Evolutionary conservation across 805 yeast genomes (phyloP), one percentile per base, ranked within the genome.

Genomic region (Wickerhamomyces bisporus): DNA sequence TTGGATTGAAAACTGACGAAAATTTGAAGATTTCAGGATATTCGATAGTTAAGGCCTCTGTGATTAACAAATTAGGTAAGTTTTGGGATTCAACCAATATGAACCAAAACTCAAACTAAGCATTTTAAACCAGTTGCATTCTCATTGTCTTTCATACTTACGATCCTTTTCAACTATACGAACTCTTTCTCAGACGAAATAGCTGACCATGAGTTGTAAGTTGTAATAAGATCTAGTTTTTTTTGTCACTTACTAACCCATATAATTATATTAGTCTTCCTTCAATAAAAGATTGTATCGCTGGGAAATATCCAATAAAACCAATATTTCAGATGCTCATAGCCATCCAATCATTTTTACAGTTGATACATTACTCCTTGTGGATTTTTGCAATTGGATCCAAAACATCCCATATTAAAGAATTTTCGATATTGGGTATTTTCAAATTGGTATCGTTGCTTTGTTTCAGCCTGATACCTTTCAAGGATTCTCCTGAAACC

Each of bases 201-300:
- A 20, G 39, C 41, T 10, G 37, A 39, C 5, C 17, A 42, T 17
- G 52, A 48, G 34, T 42, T 48, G 51, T 45, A 23, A 20, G 49
- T 45, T 17, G n/a, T n/a, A n/a, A n/a, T n/a, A n/a, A n/a, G n/a
- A n/a, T n/a, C n/a, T n/a, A n/a, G n/a, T n/a, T n/a, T n/a, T n/a
- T n/a, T n/a, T 5, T 15, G 5, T 10, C 36, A 23, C n/a, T n/a
- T 13, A 16, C 24, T 6, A 6, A 17, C 16, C 34, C 41, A 38
- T 25, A 41, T n/a, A n/a, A 37, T 11, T 13, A 14, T 11, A 17
- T 15, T 14, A 45, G 49, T 24, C 23, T 48, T 4, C 52, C 52
- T 2, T 40, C 49, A 7, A 38, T 48, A 3, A 36, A 37, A 29
- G 49, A 43, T 15, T 30, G 35, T 9, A 38, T 40, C 10, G 40